A percentile compares a stretch with the other conserved stretches of the same genome.
Evolutionary conservation across 2,329 filamentous ascomycete genomes (phyloP).

Genomic region (Venturia pyrina): DNA sequence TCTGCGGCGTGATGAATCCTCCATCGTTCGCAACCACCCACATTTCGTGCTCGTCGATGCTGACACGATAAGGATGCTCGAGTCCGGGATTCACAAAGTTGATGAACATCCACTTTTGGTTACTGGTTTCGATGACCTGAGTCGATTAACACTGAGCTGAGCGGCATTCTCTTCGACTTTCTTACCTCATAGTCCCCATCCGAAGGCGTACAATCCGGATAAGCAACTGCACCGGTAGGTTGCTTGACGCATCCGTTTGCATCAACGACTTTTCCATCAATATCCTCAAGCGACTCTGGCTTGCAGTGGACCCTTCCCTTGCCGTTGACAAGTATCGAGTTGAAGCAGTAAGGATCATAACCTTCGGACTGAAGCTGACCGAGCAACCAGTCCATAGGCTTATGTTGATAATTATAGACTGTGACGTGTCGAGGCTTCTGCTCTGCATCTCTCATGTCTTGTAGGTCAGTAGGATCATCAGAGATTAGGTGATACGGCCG

Average conservation of each 20-base stretch:
- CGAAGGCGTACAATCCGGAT: background rate
- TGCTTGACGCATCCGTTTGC: background rate
- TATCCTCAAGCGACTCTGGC: background rate
- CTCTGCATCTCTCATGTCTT: conserved; percentile 17
- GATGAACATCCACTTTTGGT: background rate
- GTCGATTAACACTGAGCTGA: background rate
- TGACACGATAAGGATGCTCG: conserved; percentile 6
- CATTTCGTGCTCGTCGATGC: conserved; percentile 13
- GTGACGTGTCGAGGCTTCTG: conserved; percentile 13
- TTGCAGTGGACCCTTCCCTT: background rate
- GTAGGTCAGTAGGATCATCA: conserved; percentile 13
- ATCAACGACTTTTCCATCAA: background rate
- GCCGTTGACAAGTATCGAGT: background rate
- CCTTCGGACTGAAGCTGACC: conserved; percentile 16
- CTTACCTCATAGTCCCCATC: background rate
- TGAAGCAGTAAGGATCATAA: conserved; percentile 14
- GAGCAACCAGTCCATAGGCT: conserved; percentile 15
- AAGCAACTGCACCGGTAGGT: no score
- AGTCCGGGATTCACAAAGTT: background rate
- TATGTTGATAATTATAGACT: conserved; percentile 17
- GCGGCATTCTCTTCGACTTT: no score
- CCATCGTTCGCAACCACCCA: conserved; percentile 13
- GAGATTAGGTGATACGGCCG: conserved; percentile 16
- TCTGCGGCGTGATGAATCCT: conserved; percentile 9
- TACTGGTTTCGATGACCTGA: no score